Evolutionary conservation across 2,329 filamentous ascomycete genomes (phyloP), one percentile per base, ranked within the genome.

Genomic region (Fusarium napiforme): DNA sequence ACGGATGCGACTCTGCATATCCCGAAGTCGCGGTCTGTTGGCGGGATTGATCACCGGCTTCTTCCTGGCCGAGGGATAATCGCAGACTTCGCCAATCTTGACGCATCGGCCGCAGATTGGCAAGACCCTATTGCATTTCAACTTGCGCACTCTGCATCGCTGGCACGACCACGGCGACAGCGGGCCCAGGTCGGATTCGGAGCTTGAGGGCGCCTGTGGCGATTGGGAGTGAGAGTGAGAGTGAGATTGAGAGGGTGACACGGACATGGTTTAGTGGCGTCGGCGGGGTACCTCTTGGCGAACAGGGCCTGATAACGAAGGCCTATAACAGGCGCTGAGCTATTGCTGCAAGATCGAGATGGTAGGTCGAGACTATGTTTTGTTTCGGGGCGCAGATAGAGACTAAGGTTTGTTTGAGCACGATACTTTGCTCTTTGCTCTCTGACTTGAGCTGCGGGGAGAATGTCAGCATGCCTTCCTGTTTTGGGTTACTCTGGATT

Each of bases 1-100:
- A 70, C 71, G 58, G 11, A 73, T 73, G 9, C 55, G 67, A 18
- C 40, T 61, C 26, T 73, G 55, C 71, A 73, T 59, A n/a, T 73
- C 60, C 36, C 70, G 70, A 45, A 73, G 32, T 30, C 59, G 50
- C 0, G 66, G 70, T 42, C 71, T 73, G 39, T 49, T 62, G 14
- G 57, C 66, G 5, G 61, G 43, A 23, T 67, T 73, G 9, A 73
- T 72, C 0, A 67, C 64, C 0, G 71, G 71, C 28, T 60, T 69
- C 57, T 73, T 73, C 19, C 71, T 50, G 1, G 53, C 60, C 21
- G 71, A 56, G 0, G 71, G 71, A 46, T 70, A 73, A 5, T 73
- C 66, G 34, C 71, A 73, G 19, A 16, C 45, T 0, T 73, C 49
- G 23, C 62, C 61, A 11, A 57, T 43, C 65, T 73, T 71, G 61